These are phyloP conservation scores for Coemansia erecta DNA, from an alignment of 192 early-diverging fungal genomes.

Conservation along the genomic window DNA sequence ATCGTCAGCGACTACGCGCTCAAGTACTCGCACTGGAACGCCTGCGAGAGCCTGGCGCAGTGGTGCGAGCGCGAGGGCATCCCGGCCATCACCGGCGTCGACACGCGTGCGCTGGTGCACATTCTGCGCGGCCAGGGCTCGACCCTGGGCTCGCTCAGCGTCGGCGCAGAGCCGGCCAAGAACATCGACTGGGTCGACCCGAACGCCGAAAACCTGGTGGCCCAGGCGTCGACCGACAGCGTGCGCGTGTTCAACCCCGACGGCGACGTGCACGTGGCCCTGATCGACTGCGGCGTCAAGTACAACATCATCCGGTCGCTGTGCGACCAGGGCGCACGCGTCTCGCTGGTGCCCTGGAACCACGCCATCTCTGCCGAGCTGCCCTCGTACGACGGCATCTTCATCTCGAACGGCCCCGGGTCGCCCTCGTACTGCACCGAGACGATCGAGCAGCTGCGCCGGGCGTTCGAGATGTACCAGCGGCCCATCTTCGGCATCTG, in stretches of 20 bases:
- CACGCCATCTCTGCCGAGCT: slow-evolving; percentile 64
- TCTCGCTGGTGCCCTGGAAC: slow-evolving; percentile 89
- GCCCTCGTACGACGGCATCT: slow-evolving; percentile 79
- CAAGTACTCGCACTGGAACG: slow-evolving; percentile 92
- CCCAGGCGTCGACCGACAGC: slow-evolving; percentile 73
- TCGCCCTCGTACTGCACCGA: slow-evolving; percentile 66
- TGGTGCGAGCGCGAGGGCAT: slow-evolving; percentile 85
- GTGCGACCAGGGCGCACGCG: slow-evolving; percentile 71
- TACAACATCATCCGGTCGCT: slow-evolving; percentile 90
- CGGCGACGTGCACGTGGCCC: slow-evolving; percentile 77
- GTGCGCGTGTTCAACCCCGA: slow-evolving; percentile 70
- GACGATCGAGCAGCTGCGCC: slow-evolving; percentile 70
- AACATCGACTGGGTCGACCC: slow-evolving; percentile 64
- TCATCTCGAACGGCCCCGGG: slow-evolving; percentile 93
- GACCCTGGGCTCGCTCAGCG: slow-evolving; percentile 73
- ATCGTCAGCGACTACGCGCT: slow-evolving; percentile 90
- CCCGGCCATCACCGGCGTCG: slow-evolving; percentile 86
- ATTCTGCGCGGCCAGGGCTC: slow-evolving; percentile 82
- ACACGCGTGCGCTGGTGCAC: slow-evolving; percentile 88
- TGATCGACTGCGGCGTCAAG: slow-evolving; percentile 89
- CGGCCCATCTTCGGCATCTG: slow-evolving; percentile 96
- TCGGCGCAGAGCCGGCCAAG: slow-evolving; percentile 54
- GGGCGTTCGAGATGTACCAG: slow-evolving; percentile 54
- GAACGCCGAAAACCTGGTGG: slow-evolving; percentile 72
- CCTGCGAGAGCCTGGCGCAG: slow-evolving; percentile 81